A percentile compares a stretch with the other conserved stretches of the same genome.
Evolutionary conservation across 1,139 yeast species (phyloP).

Genomic region (Torulaspora globosa): DNA sequence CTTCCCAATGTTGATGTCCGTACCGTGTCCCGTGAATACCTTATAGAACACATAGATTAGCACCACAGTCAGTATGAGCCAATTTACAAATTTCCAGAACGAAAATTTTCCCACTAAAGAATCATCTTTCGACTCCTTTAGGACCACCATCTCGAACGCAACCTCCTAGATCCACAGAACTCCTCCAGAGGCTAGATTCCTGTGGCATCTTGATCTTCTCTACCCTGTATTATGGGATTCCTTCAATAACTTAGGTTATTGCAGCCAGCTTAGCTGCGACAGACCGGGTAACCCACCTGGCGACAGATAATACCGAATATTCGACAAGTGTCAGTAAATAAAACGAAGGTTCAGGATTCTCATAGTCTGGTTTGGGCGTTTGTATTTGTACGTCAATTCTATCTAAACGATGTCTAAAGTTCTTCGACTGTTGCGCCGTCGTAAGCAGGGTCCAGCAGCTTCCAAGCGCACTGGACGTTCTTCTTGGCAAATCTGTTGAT

Average conservation of each 20-base stretch:
- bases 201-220: not conserved
- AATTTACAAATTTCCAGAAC: constrained; percentile 18
- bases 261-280: not conserved
- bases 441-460: constrained; percentile 75
- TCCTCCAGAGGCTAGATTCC: not conserved
- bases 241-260: not conserved
- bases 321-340: not conserved
- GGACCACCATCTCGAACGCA: constrained; percentile 9
- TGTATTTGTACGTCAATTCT: not conserved
- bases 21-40: constrained; percentile 90
- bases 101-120: constrained; percentile 20
- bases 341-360: not conserved
- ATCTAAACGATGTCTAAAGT: not conserved
- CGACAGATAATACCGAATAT: not conserved
- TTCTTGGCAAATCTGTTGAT: constrained; percentile 63
- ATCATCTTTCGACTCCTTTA: constrained; percentile 17
- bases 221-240: constrained; percentile 1
- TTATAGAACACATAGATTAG: constrained; percentile 46
- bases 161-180: not conserved
- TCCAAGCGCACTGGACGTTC: constrained; percentile 73
- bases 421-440: constrained; percentile 65
- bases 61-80: constrained; percentile 23
- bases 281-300: not conserved
- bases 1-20: constrained; percentile 82
- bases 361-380: not conserved